A percentile compares a stretch with the other conserved stretches of the same genome.
Evolutionary conservation across 2,329 filamentous ascomycete genomes (phyloP).

Genomic region (Nemania sp.): DNA sequence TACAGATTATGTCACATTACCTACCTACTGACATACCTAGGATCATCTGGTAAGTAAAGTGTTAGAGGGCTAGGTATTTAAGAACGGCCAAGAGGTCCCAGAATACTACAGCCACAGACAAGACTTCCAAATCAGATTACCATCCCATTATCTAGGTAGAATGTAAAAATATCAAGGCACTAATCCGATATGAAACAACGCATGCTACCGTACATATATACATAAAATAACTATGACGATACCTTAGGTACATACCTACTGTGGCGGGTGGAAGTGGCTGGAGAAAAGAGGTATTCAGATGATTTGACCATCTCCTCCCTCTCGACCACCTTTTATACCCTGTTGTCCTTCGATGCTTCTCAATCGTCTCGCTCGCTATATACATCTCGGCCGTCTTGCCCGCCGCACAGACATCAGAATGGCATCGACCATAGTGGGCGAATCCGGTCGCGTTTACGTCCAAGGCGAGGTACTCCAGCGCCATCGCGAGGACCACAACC

Average conservation of each 20-base stretch:
- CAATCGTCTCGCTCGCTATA: not conserved
- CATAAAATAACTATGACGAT: too few species aligned
- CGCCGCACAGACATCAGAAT: slow-evolving; percentile 48
- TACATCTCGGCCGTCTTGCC: slow-evolving; percentile 22
- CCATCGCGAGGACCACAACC: slow-evolving; percentile 41
- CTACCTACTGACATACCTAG: too few species aligned
- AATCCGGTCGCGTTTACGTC: slow-evolving; percentile 54
- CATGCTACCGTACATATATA: too few species aligned
- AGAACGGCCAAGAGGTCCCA: too few species aligned
- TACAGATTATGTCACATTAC: not conserved
- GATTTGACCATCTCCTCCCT: slow-evolving; percentile 7
- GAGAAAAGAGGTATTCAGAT: too few species aligned
- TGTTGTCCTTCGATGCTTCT: slow-evolving; percentile 7
- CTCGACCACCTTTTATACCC: slow-evolving; percentile 5
- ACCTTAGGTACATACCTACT: too few species aligned
- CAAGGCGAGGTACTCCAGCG: slow-evolving; percentile 49
- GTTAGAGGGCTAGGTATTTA: too few species aligned
- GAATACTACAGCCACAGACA: not conserved
- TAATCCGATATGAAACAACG: too few species aligned
- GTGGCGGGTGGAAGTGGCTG: too few species aligned
- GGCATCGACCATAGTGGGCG: slow-evolving; percentile 51
- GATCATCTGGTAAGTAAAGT: not conserved
- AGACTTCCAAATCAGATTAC: not conserved
- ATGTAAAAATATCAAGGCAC: too few species aligned
- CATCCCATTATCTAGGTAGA: too few species aligned